Base-by-base conservation (phyloP, 768 basidiomycete genomes). In the Auricularia sp. region DNA sequence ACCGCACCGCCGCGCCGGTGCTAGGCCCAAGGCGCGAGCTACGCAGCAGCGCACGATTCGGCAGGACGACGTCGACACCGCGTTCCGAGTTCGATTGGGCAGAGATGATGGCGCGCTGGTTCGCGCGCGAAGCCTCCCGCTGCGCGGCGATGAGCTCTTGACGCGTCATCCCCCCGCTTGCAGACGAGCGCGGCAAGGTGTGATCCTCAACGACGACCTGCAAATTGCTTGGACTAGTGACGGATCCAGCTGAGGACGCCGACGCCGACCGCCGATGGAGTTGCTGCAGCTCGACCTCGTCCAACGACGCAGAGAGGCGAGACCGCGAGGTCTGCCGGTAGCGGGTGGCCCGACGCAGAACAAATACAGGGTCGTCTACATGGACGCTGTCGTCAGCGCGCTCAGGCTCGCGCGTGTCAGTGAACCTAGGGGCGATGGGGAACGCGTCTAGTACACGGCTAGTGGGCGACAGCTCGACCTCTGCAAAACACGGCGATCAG, bases 101-200 rank as follows among this genome's bases (percentile, higher is more conserved):
- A 10, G 90, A 89, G 35, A 97, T 85, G 34, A 96, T 87, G 7
- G 88, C 88, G 47, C 90, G 82, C 71, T 89, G 95, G 66, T 86
- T 95, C 1, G 93, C 95, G 11, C 91, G 83, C 6, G 83, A 87
- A 0, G 87, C 90, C 1, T 89, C 91, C 3, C 95, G 85, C 72
- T 98, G 96, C 3, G 93, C 93, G 14, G 91, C 91, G 64, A 98
- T 97, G 70, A 97, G 89, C 68, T 97, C 93, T 67, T 91, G 90
- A 29, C 87, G 83, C 2, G 91, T 90, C 66, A 76, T 70, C 21
- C 21, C 18, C 5, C 11, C 18, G 8, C 11, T 18, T 8, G 10
- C 47, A 16, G 47, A 51, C 14, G 16, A 6, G 8, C 21, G 47
- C 47, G 56, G 23, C 6, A 59, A 29, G 8, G 56, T 51, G 21